Evolutionary conservation across 306 rosid genomes (phyloP), one percentile per base, ranked within the genome.

Genomic region (Castanea sativa): DNA sequence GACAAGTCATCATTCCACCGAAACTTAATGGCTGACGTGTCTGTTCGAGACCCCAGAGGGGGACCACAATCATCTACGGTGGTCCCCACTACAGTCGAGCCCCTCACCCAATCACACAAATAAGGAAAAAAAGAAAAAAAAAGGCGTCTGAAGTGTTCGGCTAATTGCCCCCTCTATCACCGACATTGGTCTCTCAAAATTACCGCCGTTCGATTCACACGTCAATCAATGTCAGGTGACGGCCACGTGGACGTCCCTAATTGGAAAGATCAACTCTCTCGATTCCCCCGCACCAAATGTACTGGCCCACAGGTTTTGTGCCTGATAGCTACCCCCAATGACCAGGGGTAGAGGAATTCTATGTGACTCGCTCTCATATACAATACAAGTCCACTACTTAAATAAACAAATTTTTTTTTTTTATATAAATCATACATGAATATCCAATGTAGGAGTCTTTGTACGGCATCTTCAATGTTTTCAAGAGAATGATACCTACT

Each of bases 1-100:
- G 84, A 76, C 84, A 84, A 16, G 79, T 61, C 78, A 84, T 84
- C 84, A 80, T 84, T 76, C 55, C 27, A 35, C 55, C 79, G 33
- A 57, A 80, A 30, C 75, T 58, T 20, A 33, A 13, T 18, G 5
- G 53, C 49, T 56, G 84, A 84, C 77, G 84, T 84, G 87, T 76
- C 69, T 21, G 9, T 13, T 5, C 60, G 23, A 27, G 21, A 9
- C 15, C 21, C 5, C 7, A 41, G 53, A 49, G 1, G 69, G 65
- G 64, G 69, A 53, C 63, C 73, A 74, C 76, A 13, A 19, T 10
- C 3, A 19, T 1, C 11, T 11, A 41, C 35, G 38, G 27, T 61
- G 80, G 78, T 49, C 79, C 76, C 83, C n/a, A 30, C 41, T 69
- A 32, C 52, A 73, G 51, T 29, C 43, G 55, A 73, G 72, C 63